phyloP scores from a whole-genome alignment of 1,139 yeast genomes.

The Arxiozyma heterogenica region DNA sequence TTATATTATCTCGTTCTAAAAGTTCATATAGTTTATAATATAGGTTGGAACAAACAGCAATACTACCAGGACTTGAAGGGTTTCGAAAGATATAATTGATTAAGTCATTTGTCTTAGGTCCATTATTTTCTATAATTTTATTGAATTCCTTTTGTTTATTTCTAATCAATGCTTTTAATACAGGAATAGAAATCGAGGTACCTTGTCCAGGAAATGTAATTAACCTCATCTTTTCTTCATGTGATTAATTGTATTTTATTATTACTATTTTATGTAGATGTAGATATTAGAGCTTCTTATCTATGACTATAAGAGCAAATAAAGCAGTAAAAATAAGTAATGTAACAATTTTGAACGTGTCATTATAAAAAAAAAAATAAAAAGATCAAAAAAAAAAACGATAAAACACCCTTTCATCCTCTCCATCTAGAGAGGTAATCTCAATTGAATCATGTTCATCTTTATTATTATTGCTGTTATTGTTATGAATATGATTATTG shows the following conservation, averaged over 20 bases:
- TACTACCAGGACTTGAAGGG: slow-evolving; percentile 27
- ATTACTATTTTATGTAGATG: not conserved
- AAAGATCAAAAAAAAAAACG: too few species aligned
- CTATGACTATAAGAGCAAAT: too few species aligned
- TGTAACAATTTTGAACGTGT: too few species aligned
- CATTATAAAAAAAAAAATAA: too few species aligned
- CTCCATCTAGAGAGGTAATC: too few species aligned
- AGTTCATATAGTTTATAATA: slow-evolving; percentile 20
- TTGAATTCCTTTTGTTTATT: slow-evolving; percentile 19
- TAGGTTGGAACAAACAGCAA: slow-evolving; percentile 27
- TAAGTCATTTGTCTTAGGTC: slow-evolving; percentile 16
- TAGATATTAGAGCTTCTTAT: not conserved
- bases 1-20: not conserved
- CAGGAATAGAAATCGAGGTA: slow-evolving; percentile 23
- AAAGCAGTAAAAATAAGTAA: too few species aligned
- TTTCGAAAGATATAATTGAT: slow-evolving; percentile 17
- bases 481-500: too few species aligned
- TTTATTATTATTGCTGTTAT: too few species aligned
- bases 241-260: too few species aligned
- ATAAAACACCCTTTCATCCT: too few species aligned
- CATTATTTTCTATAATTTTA: slow-evolving; percentile 13
- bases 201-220: slow-evolving; percentile 33
- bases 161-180: slow-evolving; percentile 19
- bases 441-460: too few species aligned
- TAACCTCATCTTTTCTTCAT: slow-evolving; percentile 14